Percentiles rank a stretch among this genome's conserved stretches.
These are phyloP conservation scores for Rhamnella rubrinervis DNA, from an alignment of 331 rosid genomes.

Conservation along the genomic window DNA sequence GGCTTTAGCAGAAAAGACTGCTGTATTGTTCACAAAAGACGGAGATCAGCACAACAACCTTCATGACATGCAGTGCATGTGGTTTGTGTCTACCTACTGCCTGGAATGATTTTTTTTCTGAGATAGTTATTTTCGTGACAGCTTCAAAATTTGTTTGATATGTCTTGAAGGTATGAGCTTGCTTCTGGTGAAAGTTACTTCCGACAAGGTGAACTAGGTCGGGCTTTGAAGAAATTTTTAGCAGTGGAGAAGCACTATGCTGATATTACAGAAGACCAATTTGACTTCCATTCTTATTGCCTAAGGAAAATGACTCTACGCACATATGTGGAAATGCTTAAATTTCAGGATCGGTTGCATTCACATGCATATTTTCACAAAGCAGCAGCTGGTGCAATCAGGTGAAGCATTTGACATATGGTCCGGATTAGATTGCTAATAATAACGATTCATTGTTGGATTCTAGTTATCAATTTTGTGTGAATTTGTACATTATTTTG, in stretches of 20 bases:
- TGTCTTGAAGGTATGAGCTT: conserved; percentile 80
- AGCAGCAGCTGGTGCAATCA: conserved; percentile 97
- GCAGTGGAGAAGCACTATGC: conserved; percentile 97
- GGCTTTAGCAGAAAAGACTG: conserved; percentile 93
- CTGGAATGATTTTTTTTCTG: conserved; percentile 16
- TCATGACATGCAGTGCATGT: conserved; percentile 99
- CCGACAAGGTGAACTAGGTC: conserved; percentile 94
- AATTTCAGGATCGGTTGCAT: conserved; percentile 94
- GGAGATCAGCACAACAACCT: conserved; percentile 98
- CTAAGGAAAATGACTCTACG: conserved; percentile 98
- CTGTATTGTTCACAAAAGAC: conserved; percentile 94
- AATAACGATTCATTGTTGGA: neutral
- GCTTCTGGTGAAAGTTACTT: conserved; percentile 94
- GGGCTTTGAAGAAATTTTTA: conserved; percentile 81
- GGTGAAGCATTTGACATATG: conserved; percentile 43
- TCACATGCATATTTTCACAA: conserved; percentile 88
- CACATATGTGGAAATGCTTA: conserved; percentile 92
- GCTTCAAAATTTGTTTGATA: conserved; percentile 16
- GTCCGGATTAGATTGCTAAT: conserved; percentile 11
- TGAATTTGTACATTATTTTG: conserved; percentile 1
- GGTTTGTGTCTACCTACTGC: conserved; percentile 54
- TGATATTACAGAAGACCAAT: conserved; percentile 96
- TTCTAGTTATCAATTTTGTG: conserved; percentile 11
- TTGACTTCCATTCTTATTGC: conserved; percentile 98
- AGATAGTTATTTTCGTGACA: conserved; percentile 9